Evolutionary conservation across 2,329 filamentous ascomycete genomes (phyloP).

Genomic region (Trichoderma sp.): DNA sequence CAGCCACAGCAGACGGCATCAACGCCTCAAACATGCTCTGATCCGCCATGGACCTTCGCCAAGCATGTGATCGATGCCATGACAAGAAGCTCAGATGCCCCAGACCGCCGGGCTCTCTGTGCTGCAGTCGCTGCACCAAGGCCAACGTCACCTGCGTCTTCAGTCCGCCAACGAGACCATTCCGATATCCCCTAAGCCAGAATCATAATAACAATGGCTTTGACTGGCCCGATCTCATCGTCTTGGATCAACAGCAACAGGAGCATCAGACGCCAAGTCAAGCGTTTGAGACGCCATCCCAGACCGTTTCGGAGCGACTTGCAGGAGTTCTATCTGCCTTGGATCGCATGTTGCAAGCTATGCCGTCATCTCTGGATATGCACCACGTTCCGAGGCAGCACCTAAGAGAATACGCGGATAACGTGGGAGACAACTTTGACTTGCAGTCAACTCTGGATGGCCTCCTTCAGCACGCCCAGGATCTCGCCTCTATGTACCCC

Average conservation of each 20-base stretch:
- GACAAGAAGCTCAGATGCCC: slow-evolving; percentile 50
- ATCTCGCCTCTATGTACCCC: slow-evolving; percentile 40
- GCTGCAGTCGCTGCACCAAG: slow-evolving; percentile 46
- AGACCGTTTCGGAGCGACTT: slow-evolving; percentile 26
- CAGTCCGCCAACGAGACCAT: slow-evolving; percentile 40
- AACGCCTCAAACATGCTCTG: neutral
- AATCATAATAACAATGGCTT: slow-evolving; percentile 15
- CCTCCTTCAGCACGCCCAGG: slow-evolving; percentile 38
- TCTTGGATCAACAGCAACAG: slow-evolving; percentile 21
- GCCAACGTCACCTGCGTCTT: slow-evolving; percentile 44
- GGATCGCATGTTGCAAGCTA: slow-evolving; percentile 27
- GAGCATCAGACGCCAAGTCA: slow-evolving; percentile 8
- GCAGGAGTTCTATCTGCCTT: slow-evolving; percentile 28
- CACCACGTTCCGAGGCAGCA: slow-evolving; percentile 30
- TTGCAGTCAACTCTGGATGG: slow-evolving; percentile 36
- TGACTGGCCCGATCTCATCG: slow-evolving; percentile 28
- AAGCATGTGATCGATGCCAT: slow-evolving; percentile 49
- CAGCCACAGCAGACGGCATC: neutral
- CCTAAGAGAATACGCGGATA: slow-evolving; percentile 28
- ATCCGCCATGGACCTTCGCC: slow-evolving; percentile 26
- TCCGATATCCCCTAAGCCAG: slow-evolving; percentile 8
- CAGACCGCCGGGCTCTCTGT: slow-evolving; percentile 38
- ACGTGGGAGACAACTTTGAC: slow-evolving; percentile 30
- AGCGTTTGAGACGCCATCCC: neutral
- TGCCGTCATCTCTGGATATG: slow-evolving; percentile 3